Conservation (phyloP, 805 yeast species). For the Lipomyces mesembrius region DNA sequence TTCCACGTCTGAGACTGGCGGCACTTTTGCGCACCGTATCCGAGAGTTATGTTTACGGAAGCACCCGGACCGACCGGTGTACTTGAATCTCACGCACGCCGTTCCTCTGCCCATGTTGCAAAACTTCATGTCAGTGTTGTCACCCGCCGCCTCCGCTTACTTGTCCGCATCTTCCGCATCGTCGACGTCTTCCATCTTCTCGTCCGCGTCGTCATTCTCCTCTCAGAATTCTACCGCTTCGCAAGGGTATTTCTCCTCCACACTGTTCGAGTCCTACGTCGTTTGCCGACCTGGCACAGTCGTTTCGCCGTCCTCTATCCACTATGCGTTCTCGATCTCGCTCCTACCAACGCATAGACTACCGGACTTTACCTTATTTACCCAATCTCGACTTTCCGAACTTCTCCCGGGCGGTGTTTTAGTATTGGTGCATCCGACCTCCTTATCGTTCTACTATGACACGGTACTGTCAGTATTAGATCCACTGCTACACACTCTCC, state of each 20-base stretch:
- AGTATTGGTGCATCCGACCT: conserved; percentile 38
- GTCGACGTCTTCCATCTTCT: conserved; percentile 8
- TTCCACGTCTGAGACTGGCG: conserved; percentile 6
- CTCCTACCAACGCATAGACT: conserved; percentile 39
- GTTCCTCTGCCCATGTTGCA: conserved; percentile 11
- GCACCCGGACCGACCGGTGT: conserved; percentile 12
- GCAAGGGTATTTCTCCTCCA: conserved; percentile 20
- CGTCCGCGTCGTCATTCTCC: conserved; percentile 14
- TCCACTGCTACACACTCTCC: conserved; percentile 38
- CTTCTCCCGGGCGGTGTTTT: conserved; percentile 39
- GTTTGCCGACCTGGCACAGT: conserved; percentile 8
- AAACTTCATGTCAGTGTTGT: conserved; percentile 1
- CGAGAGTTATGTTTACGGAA: background rate
- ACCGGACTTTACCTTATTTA: conserved; percentile 34
- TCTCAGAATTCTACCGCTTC: conserved; percentile 23
- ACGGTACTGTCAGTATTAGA: conserved; percentile 39
- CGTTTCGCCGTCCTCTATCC: conserved; percentile 33
- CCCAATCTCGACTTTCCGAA: conserved; percentile 34
- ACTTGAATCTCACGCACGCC: conserved; percentile 18
- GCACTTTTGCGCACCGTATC: conserved; percentile 1
- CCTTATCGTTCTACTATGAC: conserved; percentile 34
- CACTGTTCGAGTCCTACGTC: conserved; percentile 25
- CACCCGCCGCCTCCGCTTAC: conserved; percentile 2
- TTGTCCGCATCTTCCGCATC: background rate
- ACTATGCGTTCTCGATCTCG: conserved; percentile 36